These are phyloP conservation scores for Trichocladium uniseriatum DNA, from an alignment of 495 filamentous ascomycete genomes.

Conservation along the genomic window DNA sequence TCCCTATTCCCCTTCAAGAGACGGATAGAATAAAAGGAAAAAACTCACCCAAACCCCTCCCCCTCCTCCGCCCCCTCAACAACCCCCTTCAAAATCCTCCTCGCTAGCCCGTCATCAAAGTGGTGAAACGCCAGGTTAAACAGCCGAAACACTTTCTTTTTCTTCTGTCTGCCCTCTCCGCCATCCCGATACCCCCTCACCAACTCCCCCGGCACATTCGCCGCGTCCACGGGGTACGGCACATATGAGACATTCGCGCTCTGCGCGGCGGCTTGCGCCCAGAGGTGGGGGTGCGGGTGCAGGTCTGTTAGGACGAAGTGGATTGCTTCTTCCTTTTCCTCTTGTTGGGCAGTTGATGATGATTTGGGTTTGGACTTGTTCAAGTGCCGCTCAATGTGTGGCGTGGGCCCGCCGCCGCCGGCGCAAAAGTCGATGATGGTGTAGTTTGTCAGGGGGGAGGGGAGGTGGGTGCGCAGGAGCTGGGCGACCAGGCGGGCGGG, in stretches of 20 bases:
- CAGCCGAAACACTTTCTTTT: slow-evolving; percentile 49
- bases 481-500: slow-evolving; percentile 40
- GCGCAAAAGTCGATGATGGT: slow-evolving; percentile 67
- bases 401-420: slow-evolving; percentile 60
- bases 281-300: slow-evolving; percentile 54
- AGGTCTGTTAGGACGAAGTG: slow-evolving; percentile 63
- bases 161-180: slow-evolving; percentile 3
- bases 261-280: slow-evolving; percentile 42
- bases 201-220: slow-evolving; percentile 39
- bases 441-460: slow-evolving; percentile 30
- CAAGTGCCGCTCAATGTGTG: slow-evolving; percentile 48
- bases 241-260: slow-evolving; percentile 48
- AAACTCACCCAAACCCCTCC: slow-evolving; percentile 52
- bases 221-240: slow-evolving; percentile 51
- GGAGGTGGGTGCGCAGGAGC: slow-evolving; percentile 39
- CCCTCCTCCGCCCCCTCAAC: slow-evolving; percentile 39
- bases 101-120: slow-evolving; percentile 55
- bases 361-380: slow-evolving; percentile 33
- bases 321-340: slow-evolving; percentile 22
- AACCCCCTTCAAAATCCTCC: slow-evolving; percentile 50
- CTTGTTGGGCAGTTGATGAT: neutral
- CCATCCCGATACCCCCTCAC: slow-evolving; percentile 19
- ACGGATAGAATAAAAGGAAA: neutral
- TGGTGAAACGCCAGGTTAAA: slow-evolving; percentile 73
- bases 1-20: neutral